A percentile compares a stretch with the other conserved stretches of the same genome.
phyloP scores from a whole-genome alignment of 805 yeast genomes.

The Tetrapisispora pingtungensis region DNA sequence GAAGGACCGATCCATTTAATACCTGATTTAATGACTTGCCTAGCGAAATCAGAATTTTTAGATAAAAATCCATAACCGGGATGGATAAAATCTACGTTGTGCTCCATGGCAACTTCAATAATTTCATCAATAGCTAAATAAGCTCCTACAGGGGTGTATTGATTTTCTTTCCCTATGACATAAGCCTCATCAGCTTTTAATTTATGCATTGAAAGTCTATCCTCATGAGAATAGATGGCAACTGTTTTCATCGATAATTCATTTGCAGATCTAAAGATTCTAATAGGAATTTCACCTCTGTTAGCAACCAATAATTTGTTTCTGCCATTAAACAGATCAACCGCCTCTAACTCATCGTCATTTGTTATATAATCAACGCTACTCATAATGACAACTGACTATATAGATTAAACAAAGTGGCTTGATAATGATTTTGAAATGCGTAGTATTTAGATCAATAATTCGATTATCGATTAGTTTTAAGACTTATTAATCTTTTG shows the following conservation, averaged over 20 bases:
- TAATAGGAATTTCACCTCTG: conserved; percentile 73
- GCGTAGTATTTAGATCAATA: too few relatives aligned
- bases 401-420: too few relatives aligned
- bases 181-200: conserved; percentile 88
- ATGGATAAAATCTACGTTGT: conserved; percentile 73
- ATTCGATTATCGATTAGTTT: too few relatives aligned
- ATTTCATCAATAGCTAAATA: conserved; percentile 91
- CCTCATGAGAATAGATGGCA: conserved; percentile 93
- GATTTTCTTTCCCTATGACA: conserved; percentile 72
- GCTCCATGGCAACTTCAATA: conserved; percentile 67
- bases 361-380: too few relatives aligned
- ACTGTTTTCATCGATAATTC: conserved; percentile 94
- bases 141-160: conserved; percentile 89
- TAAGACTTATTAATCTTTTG: too few relatives aligned
- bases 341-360: too few relatives aligned
- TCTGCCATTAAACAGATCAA: conserved; percentile 26
- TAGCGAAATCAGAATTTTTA: conserved; percentile 86
- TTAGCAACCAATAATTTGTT: conserved; percentile 64
- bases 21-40: conserved; percentile 78
- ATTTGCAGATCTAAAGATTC: conserved; percentile 93
- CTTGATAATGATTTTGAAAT: too few relatives aligned
- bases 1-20: conserved; percentile 94
- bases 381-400: too few relatives aligned
- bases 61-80: conserved; percentile 87
- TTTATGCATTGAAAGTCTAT: conserved; percentile 85